These are phyloP conservation scores for Colletotrichum australisinense DNA, from an alignment of 2,329 filamentous ascomycete genomes.

Conservation along the genomic window DNA sequence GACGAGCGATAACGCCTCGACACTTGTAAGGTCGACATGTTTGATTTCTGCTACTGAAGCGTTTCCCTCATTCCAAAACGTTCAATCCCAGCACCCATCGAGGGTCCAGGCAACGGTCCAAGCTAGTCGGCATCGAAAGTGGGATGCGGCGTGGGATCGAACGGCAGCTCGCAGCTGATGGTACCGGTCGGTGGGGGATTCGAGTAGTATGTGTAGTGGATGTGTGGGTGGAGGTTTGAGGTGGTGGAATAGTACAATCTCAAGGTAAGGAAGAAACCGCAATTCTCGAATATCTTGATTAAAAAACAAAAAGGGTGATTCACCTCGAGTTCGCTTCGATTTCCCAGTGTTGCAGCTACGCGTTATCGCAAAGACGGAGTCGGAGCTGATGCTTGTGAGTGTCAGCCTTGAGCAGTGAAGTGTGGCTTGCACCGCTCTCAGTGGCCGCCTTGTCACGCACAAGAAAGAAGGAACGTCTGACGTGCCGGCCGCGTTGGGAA, in stretches of 20 bases:
- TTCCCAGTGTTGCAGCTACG: neutral
- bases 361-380: conserved; percentile 22
- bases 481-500: neutral
- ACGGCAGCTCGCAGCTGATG: conserved; percentile 22
- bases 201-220: neutral
- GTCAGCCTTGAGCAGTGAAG: conserved; percentile 31
- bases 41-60: conserved; percentile 20
- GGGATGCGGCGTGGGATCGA: conserved; percentile 10
- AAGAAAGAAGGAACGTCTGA: conserved; percentile 4
- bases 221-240: neutral
- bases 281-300: conserved; percentile 43
- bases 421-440: conserved; percentile 31
- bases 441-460: conserved; percentile 13
- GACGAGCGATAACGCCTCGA: conserved; percentile 71
- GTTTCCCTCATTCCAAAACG: conserved; percentile 34
- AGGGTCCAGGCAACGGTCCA: conserved; percentile 44
- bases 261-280: conserved; percentile 32
- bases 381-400: conserved; percentile 20
- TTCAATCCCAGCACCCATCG: conserved; percentile 46
- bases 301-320: neutral
- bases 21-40: conserved; percentile 60
- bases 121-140: conserved; percentile 35
- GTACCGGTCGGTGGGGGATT: neutral
- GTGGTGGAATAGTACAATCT: neutral
- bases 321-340: neutral